Percentiles rank a stretch among this genome's conserved stretches.
These are phyloP conservation scores for Phytophthora fragariae DNA, from an alignment of 352 stramenopile genomes.

Conservation along the genomic window DNA sequence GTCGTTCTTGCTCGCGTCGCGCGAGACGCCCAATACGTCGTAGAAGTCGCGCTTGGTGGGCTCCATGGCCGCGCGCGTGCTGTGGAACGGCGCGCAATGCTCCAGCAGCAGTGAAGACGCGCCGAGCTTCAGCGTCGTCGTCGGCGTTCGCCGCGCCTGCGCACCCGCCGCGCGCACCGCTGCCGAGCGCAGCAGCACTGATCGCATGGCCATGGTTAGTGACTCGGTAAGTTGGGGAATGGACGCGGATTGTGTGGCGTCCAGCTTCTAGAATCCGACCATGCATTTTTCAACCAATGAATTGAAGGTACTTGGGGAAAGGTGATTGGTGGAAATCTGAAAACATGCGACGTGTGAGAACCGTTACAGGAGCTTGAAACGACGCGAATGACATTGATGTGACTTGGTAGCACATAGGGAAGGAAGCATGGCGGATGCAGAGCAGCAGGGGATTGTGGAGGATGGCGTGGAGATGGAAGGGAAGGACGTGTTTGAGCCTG, in stretches of 20 bases:
- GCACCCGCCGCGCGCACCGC: slow-evolving; percentile 19
- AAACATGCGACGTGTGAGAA: slow-evolving; percentile 46
- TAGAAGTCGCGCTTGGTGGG: slow-evolving; percentile 96
- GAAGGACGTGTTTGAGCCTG: slow-evolving; percentile 11
- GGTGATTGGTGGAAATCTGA: slow-evolving; percentile 17
- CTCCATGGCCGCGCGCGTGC: slow-evolving; percentile 57
- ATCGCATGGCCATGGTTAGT: slow-evolving; percentile 36
- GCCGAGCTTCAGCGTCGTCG: slow-evolving; percentile 1
- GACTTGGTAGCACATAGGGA: neutral
- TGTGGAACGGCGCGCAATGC: slow-evolving; percentile 62
- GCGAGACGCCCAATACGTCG: slow-evolving; percentile 93
- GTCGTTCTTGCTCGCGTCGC: slow-evolving; percentile 92
- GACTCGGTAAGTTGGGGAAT: slow-evolving; percentile 27
- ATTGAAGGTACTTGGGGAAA: neutral
- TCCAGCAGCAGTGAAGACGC: slow-evolving; percentile 17
- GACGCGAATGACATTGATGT: slow-evolving; percentile 3
- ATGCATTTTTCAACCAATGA: neutral
- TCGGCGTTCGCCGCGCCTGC: slow-evolving; percentile 5
- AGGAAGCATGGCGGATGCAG: slow-evolving; percentile 21
- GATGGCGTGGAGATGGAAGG: neutral
- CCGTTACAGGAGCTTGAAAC: slow-evolving; percentile 18
- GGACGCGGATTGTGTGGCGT: slow-evolving; percentile 35
- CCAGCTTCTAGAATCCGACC: slow-evolving; percentile 36
- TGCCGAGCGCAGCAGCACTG: slow-evolving; percentile 39
- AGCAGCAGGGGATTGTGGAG: neutral